phyloP scores from a whole-genome alignment of 495 filamentous ascomycete species.

The Lichenothelia convexa region DNA sequence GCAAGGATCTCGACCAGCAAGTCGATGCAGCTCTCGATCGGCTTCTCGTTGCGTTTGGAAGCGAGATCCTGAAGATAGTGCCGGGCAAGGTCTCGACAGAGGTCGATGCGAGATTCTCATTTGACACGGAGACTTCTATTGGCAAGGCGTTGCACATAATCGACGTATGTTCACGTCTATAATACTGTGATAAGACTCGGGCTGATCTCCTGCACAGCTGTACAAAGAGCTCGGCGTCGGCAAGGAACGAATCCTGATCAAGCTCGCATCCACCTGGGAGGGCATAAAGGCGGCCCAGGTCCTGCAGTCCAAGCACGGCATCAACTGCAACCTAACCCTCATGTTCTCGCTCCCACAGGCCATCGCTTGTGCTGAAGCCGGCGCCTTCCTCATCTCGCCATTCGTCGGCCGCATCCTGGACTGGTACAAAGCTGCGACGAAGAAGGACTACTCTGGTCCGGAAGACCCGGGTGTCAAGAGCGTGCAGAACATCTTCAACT shows the following conservation, averaged over 20 bases:
- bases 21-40: constrained; percentile 41
- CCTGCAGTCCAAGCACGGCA: constrained; percentile 77
- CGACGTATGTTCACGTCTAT: constrained; percentile 37
- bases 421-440: constrained; percentile 94
- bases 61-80: constrained; percentile 90
- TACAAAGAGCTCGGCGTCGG: constrained; percentile 81
- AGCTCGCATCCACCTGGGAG: constrained; percentile 81
- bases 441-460: constrained; percentile 71
- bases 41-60: constrained; percentile 93
- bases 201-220: constrained; percentile 34
- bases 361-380: constrained; percentile 90
- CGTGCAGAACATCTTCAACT: constrained; percentile 95
- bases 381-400: constrained; percentile 95
- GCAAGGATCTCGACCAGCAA: constrained; percentile 35
- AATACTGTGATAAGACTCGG: background rate
- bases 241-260: constrained; percentile 88
- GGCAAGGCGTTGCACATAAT: constrained; percentile 97
- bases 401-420: constrained; percentile 99
- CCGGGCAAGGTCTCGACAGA: constrained; percentile 98
- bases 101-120: constrained; percentile 92
- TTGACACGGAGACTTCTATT: constrained; percentile 80
- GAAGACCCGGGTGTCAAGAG: constrained; percentile 96
- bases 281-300: constrained; percentile 94
- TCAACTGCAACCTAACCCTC: constrained; percentile 98
- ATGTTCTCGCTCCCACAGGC: constrained; percentile 96